These are phyloP conservation scores for Triadica sebifera DNA, from an alignment of 345 rosid species.

Conservation along the genomic window DNA sequence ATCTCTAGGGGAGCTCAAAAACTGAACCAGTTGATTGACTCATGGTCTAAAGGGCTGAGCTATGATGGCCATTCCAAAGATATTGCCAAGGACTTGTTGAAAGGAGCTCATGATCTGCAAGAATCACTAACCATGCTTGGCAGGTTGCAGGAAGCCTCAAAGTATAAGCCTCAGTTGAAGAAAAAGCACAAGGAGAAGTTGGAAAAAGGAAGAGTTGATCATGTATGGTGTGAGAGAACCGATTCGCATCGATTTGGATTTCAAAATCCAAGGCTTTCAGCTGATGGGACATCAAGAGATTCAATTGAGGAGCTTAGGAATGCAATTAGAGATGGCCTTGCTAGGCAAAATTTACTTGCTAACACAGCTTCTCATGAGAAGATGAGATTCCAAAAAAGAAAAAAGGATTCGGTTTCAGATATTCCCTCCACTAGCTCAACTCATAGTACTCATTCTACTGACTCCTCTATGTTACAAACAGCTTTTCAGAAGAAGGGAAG, in stretches of 20 bases:
- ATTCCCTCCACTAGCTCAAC: conserved; percentile 59
- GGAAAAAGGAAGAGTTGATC: conserved; percentile 30
- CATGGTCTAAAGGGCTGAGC: conserved; percentile 53
- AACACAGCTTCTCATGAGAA: conserved; percentile 24
- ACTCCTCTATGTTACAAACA: conserved; percentile 36
- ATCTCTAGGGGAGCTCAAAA: conserved; percentile 79
- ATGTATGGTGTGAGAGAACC: conserved; percentile 34
- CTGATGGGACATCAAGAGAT: conserved; percentile 51
- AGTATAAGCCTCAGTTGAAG: conserved; percentile 48
- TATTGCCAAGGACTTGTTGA: conserved; percentile 62
- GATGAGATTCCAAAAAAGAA: conserved; percentile 27
- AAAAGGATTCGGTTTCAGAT: conserved; percentile 40
- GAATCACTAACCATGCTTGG: conserved; percentile 76
- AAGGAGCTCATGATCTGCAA: conserved; percentile 86
- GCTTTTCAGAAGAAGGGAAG: conserved; percentile 31
- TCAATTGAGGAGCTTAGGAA: conserved; percentile 59
- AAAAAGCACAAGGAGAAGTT: conserved; percentile 38
- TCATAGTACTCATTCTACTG: conserved; percentile 34
- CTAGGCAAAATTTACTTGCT: conserved; percentile 55
- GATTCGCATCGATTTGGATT: conserved; percentile 32
- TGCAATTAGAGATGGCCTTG: conserved; percentile 56
- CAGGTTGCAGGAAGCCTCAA: conserved; percentile 70
- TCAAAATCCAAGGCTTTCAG: conserved; percentile 35
- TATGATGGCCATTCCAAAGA: conserved; percentile 49
- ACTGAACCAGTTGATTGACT: conserved; percentile 62